Percentiles rank a stretch among this genome's conserved stretches.
Evolutionary conservation across 2,329 filamentous ascomycete genomes (phyloP).

Genomic region (Chaetomium olivaceum): DNA sequence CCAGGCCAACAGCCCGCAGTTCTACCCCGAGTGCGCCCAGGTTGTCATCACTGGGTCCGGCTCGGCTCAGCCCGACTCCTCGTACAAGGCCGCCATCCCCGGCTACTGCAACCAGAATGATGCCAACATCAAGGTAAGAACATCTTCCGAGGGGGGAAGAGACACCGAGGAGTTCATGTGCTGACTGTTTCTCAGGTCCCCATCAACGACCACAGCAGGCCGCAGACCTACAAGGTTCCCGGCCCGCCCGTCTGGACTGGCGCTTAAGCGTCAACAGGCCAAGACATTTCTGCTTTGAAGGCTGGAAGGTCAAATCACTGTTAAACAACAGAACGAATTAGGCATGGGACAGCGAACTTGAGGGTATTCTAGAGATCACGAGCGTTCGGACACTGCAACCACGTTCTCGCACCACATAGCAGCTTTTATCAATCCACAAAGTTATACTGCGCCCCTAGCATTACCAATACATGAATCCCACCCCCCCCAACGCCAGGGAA

Average conservation of each 20-base stretch:
- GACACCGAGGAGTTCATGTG: not conserved
- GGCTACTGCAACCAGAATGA: slow-evolving; percentile 36
- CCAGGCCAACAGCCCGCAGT: slow-evolving; percentile 51
- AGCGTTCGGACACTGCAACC: not conserved
- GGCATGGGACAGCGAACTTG: no score
- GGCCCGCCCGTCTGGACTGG: slow-evolving; percentile 35
- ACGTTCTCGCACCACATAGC: not conserved
- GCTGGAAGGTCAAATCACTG: no score
- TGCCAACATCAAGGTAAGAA: slow-evolving; percentile 34
- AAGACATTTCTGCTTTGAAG: no score
- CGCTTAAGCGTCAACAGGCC: no score
- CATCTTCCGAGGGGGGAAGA: not conserved
- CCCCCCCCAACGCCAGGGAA: not conserved
- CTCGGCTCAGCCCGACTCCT: slow-evolving; percentile 36
- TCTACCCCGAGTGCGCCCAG: slow-evolving; percentile 60
- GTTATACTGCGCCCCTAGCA: not conserved
- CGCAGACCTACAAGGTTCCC: slow-evolving; percentile 34
- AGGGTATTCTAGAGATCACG: no score
- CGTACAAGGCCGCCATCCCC: slow-evolving; percentile 36
- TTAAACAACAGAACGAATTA: no score
- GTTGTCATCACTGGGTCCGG: slow-evolving; percentile 52
- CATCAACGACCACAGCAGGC: slow-evolving; percentile 33
- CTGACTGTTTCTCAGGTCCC: slow-evolving; percentile 26
- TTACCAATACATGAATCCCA: not conserved
- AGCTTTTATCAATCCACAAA: not conserved